A percentile compares a stretch with the other conserved stretches of the same genome.
Evolutionary conservation across 345 rosid genomes (phyloP).

Genomic region (Ceriops tagal): DNA sequence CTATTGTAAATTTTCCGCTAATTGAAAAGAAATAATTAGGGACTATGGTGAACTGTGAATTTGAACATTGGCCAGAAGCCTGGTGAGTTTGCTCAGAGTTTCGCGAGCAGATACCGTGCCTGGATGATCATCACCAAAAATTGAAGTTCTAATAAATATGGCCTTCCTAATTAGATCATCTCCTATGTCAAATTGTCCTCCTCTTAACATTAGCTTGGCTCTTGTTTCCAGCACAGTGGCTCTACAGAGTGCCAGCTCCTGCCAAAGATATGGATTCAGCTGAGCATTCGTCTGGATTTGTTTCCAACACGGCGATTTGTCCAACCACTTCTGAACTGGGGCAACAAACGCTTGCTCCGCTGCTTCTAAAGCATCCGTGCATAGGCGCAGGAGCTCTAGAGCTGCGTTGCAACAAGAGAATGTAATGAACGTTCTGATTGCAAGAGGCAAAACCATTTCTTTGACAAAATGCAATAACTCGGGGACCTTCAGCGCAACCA

Average conservation of each 20-base stretch:
- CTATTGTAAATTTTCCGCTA: constrained; percentile 36
- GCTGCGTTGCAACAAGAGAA: constrained; percentile 82
- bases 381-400: constrained; percentile 76
- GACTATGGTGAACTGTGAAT: constrained; percentile 61
- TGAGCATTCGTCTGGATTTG: constrained; percentile 83
- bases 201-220: constrained; percentile 84
- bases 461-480: constrained; percentile 59
- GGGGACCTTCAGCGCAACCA: constrained; percentile 60
- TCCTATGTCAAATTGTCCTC: constrained; percentile 74
- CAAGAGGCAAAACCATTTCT: constrained; percentile 69
- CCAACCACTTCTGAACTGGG: constrained; percentile 82
- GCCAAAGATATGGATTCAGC: constrained; percentile 76
- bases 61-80: constrained; percentile 73
- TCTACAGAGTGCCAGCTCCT: constrained; percentile 81
- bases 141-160: constrained; percentile 75
- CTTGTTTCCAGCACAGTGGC: constrained; percentile 90
- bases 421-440: constrained; percentile 61
- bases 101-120: constrained; percentile 46
- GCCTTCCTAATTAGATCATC: constrained; percentile 93
- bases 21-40: not conserved
- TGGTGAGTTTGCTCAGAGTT: constrained; percentile 76
- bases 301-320: constrained; percentile 86
- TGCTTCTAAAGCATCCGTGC: constrained; percentile 80
- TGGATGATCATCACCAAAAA: constrained; percentile 87
- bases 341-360: constrained; percentile 83